Base-by-base conservation (phyloP, 257 asterid genomes). In the Solanum lycopersicoides region DNA sequence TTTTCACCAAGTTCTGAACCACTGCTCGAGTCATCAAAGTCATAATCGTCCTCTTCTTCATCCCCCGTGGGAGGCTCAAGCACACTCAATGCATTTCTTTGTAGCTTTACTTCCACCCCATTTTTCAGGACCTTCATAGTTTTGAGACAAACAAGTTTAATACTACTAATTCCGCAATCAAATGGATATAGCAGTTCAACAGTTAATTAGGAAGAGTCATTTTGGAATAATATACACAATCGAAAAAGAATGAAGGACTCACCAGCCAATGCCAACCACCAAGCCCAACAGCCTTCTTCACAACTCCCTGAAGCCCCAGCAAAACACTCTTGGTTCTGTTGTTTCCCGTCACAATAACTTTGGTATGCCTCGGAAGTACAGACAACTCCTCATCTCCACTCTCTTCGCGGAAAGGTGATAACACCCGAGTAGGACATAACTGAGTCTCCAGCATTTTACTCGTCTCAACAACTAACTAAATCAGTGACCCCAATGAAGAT, bases 211-310 rank as follows among this genome's bases (percentile, higher is more conserved):
- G 63, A 77, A 77, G 4, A 39, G 47, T 45, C 25, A 25, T 77
- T 77, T 3, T 44, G 12, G 39, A 44, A 41, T n/a, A 84, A 28
- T 4, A 85, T 25, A 44, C 6, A 85, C 28, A 15, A 8, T 47
- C 20, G 44, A 82, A 82, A 60, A 86, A 85, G 82, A 35, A 59
- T 47, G 85, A 84, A 83, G 59, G 14, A 16, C 82, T 83, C 94
- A 95, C 98, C 98, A 97, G 97, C 99, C 99, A 96, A 93, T 96
- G 99, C 99, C 99, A 94, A 86, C 98, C 98, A 83, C 99, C 99
- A 90, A 96, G 98, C 16, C 99, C 98, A 90, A 96, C 98, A 89
- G 99, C 98, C 87, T 96, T 96, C 97, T 96, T 96, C 89, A 96
- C 99, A 73, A 95, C 97, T 56, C 99, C 99, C 93, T 95, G 98